phyloP scores from a whole-genome alignment of 2,329 filamentous ascomycete genomes.

The Diaporthe sp. region DNA sequence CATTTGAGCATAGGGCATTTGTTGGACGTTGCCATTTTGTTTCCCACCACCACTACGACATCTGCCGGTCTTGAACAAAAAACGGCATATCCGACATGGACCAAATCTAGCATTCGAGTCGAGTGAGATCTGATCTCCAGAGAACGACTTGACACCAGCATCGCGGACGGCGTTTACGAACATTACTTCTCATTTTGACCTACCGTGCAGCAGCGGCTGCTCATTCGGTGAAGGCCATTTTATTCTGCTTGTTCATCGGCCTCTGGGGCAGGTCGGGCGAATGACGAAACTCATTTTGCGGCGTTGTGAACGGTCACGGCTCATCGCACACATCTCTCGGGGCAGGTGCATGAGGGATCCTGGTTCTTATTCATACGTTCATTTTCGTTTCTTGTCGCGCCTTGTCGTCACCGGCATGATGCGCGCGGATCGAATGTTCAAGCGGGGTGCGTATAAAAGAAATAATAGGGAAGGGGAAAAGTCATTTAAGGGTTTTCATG shows the following conservation, averaged over 20 bases:
- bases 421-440: neutral
- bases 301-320: slow-evolving; percentile 14
- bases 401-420: neutral
- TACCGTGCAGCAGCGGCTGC: neutral
- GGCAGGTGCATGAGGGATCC: slow-evolving; percentile 9
- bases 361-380: neutral
- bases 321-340: neutral
- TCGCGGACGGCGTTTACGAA: slow-evolving; percentile 31
- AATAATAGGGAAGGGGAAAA: slow-evolving; percentile 26
- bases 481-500: slow-evolving; percentile 13
- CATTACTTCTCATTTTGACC: slow-evolving; percentile 7
- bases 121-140: slow-evolving; percentile 16
- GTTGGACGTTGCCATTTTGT: slow-evolving; percentile 33
- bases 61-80: neutral
- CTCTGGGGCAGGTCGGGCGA: neutral
- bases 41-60: slow-evolving; percentile 16
- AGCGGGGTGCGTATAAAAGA: slow-evolving; percentile 28
- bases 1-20: slow-evolving; percentile 26
- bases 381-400: neutral
- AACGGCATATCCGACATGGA: slow-evolving; percentile 13
- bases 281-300: slow-evolving; percentile 14
- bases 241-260: neutral
- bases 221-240: slow-evolving; percentile 12
- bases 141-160: slow-evolving; percentile 26
- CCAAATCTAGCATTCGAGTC: slow-evolving; percentile 31